phyloP scores from a whole-genome alignment of 163 green algal species.

The Chlamydomonas reinhardtii region DNA sequence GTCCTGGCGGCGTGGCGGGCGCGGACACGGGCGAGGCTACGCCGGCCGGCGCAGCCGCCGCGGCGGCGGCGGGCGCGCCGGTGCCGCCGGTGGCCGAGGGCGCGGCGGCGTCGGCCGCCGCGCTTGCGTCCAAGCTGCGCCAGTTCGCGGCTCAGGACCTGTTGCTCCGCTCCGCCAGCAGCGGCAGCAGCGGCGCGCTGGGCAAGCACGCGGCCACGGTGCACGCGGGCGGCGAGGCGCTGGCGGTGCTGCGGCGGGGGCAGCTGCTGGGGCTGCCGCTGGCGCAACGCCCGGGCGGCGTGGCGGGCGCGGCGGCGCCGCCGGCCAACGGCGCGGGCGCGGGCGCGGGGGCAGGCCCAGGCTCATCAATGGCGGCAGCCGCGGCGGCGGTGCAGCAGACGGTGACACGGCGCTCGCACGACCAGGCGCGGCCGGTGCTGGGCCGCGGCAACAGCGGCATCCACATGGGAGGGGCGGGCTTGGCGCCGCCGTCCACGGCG shows the following conservation, averaged over 20 bases:
- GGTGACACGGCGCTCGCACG: neutral
- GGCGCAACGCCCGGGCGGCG: no score
- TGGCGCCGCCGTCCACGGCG: no score
- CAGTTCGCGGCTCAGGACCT: conserved; percentile 45
- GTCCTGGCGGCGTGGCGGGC: no score
- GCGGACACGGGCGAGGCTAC: conserved; percentile 23
- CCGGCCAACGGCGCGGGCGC: neutral
- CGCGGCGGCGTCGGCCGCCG: neutral
- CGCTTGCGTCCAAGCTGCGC: neutral
- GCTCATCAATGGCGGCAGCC: neutral
- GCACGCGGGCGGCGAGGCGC: conserved; percentile 39
- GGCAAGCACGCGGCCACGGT: conserved; percentile 2
- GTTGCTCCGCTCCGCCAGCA: neutral
- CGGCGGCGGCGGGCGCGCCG: conserved; percentile 11
- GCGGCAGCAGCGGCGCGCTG: no score
- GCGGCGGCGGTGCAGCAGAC: neutral
- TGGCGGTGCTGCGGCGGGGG: conserved; percentile 48
- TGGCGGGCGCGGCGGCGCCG: neutral
- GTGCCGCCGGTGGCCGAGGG: neutral
- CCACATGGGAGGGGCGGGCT: no score
- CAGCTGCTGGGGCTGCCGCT: conserved; percentile 22
- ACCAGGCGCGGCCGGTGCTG: no score
- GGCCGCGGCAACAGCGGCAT: no score
- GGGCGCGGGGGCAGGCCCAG: no score
- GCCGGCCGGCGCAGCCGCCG: conserved; percentile 6